Evolutionary conservation across 2,329 filamentous ascomycete species (phyloP), one percentile per base, ranked within the genome.

Genomic region (Fusarium zealandicum): DNA sequence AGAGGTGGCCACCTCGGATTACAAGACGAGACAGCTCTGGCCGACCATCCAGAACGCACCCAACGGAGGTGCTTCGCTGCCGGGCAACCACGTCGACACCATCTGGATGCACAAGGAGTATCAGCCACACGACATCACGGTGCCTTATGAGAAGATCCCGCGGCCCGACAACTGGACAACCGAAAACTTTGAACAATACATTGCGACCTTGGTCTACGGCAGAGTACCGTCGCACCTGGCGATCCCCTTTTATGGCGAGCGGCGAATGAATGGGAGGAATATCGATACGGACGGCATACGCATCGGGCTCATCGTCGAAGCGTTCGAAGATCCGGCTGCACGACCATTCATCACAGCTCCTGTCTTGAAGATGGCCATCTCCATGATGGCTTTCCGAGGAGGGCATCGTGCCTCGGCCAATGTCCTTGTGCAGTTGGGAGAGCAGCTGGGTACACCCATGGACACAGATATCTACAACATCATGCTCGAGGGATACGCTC

Each of bases 391-490:
- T 4, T 67, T 66, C 20, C 67, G 63, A 27, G 73, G 71, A 17
- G 74, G 73, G 9, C 70, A 76, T 51, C 65, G 69, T 32, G 70
- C 72, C 6, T 57, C 54, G 7, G 74, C 72, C 6, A 68, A 71
- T 25, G 59, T 52, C 3, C 69, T 83, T 5, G 70, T 80, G 43
- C 64, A 65, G 3, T 61, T 70, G n/a, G 72, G 75, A 22, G 71
- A 75, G 40, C 59, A 69, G 33, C 61, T 70, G 31, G 72, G 73
- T 1, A 58, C 80, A n/a, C 73, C 70, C 6, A 69, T 80, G 61
- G 78, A 81, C 55, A 75, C 76, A 2, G 74, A 76, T 28, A 70
- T 76, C 5, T 82, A 76, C 72, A 82, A 83, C 64, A 72, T 80
- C 43, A 68, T 83, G 57, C 73, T 81, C 12, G 70, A 72, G 12